Percentiles rank a stretch among this genome's conserved stretches.
Conservation (phyloP, 140 eudicot species). For the Ambrosia hybrid region DNA sequence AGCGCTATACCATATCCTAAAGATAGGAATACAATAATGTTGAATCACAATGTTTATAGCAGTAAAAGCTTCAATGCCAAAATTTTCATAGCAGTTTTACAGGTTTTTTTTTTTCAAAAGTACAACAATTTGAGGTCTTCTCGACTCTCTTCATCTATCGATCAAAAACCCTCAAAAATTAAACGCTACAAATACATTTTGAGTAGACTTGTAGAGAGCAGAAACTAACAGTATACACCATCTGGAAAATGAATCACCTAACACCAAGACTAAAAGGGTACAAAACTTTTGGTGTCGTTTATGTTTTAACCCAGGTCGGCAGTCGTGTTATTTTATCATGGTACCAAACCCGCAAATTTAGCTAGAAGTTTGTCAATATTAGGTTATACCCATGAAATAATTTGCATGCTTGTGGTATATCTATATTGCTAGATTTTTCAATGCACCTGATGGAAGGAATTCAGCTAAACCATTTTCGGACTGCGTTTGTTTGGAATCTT, state of each 20-base stretch:
- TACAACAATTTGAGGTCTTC: constrained; percentile 32
- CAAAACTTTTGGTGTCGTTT: not conserved
- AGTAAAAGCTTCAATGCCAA: constrained; percentile 23
- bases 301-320: constrained; percentile 12
- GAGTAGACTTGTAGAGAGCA: too few relatives aligned
- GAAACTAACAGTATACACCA: constrained; percentile 40
- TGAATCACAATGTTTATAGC: too few relatives aligned
- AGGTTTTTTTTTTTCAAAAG: not conserved
- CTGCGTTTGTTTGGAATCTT: constrained; percentile 36
- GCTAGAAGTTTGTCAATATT: constrained; percentile 4
- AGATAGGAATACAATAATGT: too few relatives aligned
- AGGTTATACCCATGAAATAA: constrained; percentile 10
- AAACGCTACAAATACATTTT: constrained; percentile 8
- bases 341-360: constrained; percentile 2
- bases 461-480: constrained; percentile 48
- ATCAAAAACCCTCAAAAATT: constrained; percentile 19
- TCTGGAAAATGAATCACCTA: constrained; percentile 10
- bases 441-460: constrained; percentile 41
- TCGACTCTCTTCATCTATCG: constrained; percentile 17
- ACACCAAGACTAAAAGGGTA: not conserved
- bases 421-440: constrained; percentile 53
- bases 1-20: too few relatives aligned
- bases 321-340: constrained; percentile 17
- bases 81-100: constrained; percentile 38
- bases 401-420: constrained; percentile 2